Evolutionary conservation across 129 eudicot genomes (phyloP), one percentile per base, ranked within the genome.

Genomic region (Flaveria robusta): DNA sequence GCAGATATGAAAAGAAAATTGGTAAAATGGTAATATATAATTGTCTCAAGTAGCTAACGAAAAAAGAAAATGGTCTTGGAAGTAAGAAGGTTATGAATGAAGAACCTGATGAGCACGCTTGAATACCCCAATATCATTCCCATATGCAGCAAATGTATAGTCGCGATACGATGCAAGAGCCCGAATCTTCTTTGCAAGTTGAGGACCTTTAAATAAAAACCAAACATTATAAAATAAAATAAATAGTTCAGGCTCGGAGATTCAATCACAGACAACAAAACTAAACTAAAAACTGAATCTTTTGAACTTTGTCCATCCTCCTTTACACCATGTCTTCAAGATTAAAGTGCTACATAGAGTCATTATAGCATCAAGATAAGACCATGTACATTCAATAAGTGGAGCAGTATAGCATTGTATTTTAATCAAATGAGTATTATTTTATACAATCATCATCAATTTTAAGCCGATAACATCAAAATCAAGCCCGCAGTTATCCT

Each of bases 141-240:
- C 99, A 85, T 87, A 95, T 23, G 99, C 99, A 26, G 96, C 99
- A 88, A 95, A 95, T 42, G 97, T 95, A 66, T 91, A 95, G 62
- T 95, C 96, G 8, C 99, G 96, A 82, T 83, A 91, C 9, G 96
- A 91, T 46, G 99, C 89, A 58, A 95, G 88, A 60, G 99, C 99
- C 52, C 95, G 89, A 34, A 95, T 95, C 86, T 95, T 95, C 82
- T 89, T 95, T 18, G 99, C 82, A 46, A 95, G 86, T 86, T 91
- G 97, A 71, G 97, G 95, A 78, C 99, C 99, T 95, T 83, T 50
- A 74, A 20, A 46, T 9, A 83, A 66, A 56, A 18, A 59, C 56
- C 63, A 13, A 52, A 16, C 0, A 52, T 73, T 27, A 76, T 15
- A 71, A 51, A 27, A 6, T 2, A 23, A 16, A 37, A 39, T 31